phyloP scores from a whole-genome alignment of 2,329 filamentous ascomycete genomes.

The Aspergillus hortae region DNA sequence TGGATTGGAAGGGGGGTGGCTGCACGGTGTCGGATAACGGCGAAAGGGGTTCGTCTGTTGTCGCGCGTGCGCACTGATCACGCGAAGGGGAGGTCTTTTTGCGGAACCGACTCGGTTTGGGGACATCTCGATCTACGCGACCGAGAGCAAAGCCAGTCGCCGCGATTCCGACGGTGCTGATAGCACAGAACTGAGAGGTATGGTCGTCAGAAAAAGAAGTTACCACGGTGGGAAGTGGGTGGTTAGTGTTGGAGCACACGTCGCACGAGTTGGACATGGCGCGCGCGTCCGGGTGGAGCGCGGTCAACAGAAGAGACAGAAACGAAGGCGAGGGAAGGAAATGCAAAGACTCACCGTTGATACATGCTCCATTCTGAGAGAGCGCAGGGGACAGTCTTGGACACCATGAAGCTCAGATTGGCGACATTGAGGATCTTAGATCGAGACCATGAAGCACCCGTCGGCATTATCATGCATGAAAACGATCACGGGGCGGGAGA shows the following conservation, averaged over 20 bases:
- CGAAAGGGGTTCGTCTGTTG: conserved; percentile 12
- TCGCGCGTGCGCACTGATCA: conserved; percentile 15
- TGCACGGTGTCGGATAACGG: conserved; percentile 12
- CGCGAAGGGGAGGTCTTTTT: conserved; percentile 23
- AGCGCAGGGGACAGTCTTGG: conserved; percentile 25
- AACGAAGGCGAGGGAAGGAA: conserved; percentile 1
- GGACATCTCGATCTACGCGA: conserved; percentile 42
- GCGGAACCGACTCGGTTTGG: conserved; percentile 26
- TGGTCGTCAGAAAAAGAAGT: conserved; percentile 6
- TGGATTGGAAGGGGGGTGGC: conserved; percentile 17
- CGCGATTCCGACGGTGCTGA: conserved; percentile 60
- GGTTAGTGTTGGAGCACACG: not conserved
- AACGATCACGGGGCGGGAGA: conserved; percentile 11
- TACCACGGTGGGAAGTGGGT: not conserved
- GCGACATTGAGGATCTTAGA: conserved; percentile 22
- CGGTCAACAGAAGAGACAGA: conserved; percentile 1
- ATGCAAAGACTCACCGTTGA: conserved; percentile 32
- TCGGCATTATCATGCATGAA: conserved; percentile 26
- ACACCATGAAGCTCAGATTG: conserved; percentile 32
- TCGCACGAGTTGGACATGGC: not conserved
- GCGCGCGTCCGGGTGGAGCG: not conserved
- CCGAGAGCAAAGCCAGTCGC: conserved; percentile 57
- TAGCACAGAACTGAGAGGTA: conserved; percentile 55
- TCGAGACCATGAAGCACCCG: conserved; percentile 31
- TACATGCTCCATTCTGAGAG: conserved; percentile 40